Conservation (phyloP, 805 yeast genomes). For the Metschnikowia peoriensis region DNA sequence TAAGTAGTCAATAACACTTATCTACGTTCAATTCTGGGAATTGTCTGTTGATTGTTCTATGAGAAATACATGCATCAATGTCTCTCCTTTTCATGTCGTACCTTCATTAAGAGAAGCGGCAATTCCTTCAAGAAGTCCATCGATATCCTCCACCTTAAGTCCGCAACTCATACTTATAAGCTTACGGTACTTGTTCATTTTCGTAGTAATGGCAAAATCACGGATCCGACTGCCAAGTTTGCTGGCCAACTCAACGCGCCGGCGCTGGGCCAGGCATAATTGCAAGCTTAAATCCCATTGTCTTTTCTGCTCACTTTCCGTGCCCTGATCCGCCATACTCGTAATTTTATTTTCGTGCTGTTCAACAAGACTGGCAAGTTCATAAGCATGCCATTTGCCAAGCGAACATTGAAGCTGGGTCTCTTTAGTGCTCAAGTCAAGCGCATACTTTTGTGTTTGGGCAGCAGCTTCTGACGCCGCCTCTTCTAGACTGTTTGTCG, state of each 20-base stretch:
- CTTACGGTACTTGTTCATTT: conserved; percentile 72
- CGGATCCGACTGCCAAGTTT: conserved; percentile 49
- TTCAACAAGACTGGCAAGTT: conserved; percentile 44
- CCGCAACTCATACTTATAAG: conserved; percentile 78
- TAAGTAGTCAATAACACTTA: too few relatives aligned
- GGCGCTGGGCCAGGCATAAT: conserved; percentile 52
- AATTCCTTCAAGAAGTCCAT: conserved; percentile 78
- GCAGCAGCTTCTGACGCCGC: conserved; percentile 23
- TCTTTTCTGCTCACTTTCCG: neutral
- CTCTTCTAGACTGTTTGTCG: conserved; percentile 25
- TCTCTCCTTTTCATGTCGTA: neutral
- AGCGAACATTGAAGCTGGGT: conserved; percentile 11
- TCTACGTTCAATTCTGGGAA: neutral
- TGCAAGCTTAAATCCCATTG: conserved; percentile 18
- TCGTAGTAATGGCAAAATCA: conserved; percentile 46
- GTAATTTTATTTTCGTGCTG: conserved; percentile 24
- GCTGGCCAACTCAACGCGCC: conserved; percentile 42
- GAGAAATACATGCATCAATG: neutral
- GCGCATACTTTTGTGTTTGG: conserved; percentile 14
- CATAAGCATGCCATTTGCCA: conserved; percentile 36
- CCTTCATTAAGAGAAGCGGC: conserved; percentile 19
- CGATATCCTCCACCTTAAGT: conserved; percentile 73
- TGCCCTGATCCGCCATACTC: neutral
- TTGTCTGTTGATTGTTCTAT: neutral
- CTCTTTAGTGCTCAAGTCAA: conserved; percentile 12